phyloP scores from a whole-genome alignment of 2,329 filamentous ascomycete species.

The Fusarium acutatum region DNA sequence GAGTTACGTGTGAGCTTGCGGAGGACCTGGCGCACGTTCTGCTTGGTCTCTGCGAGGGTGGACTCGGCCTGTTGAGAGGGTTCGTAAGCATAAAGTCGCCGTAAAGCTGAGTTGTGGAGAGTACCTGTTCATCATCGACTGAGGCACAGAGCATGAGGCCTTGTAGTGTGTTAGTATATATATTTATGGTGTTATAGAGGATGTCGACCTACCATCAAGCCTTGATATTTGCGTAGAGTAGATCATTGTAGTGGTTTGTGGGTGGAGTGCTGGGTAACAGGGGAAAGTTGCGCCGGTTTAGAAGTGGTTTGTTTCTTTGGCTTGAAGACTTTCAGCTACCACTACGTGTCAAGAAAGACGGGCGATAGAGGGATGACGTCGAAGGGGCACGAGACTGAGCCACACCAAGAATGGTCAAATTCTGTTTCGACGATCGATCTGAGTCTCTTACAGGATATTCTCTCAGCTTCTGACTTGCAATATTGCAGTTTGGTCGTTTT shows the following conservation, averaged over 20 bases:
- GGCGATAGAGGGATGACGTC: constrained; percentile 25
- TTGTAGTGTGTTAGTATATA: constrained; percentile 50
- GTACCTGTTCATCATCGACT: constrained; percentile 85
- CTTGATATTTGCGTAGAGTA: constrained; percentile 93
- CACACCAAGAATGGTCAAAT: background rate
- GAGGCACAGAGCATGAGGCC: constrained; percentile 95
- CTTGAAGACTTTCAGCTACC: constrained; percentile 7
- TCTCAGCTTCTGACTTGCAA: background rate
- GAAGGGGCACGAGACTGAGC: constrained; percentile 8
- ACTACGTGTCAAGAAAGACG: constrained; percentile 42
- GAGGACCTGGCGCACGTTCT: constrained; percentile 89
- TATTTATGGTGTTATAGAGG: background rate
- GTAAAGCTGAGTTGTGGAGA: constrained; percentile 29
- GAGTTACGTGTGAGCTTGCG: constrained; percentile 88
- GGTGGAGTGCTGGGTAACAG: background rate
- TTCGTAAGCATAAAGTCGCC: background rate
- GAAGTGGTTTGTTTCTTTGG: constrained; percentile 16
- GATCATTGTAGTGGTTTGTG: constrained; percentile 67
- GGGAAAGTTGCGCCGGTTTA: background rate
- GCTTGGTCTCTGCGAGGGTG: constrained; percentile 86
- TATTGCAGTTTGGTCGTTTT: background rate
- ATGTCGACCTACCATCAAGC: constrained; percentile 74
- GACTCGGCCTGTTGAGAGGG: constrained; percentile 63
- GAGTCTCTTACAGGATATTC: background rate
- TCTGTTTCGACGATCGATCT: background rate